Conservation (phyloP, 768 basidiomycete genomes). For the Tricholoma sp. region DNA sequence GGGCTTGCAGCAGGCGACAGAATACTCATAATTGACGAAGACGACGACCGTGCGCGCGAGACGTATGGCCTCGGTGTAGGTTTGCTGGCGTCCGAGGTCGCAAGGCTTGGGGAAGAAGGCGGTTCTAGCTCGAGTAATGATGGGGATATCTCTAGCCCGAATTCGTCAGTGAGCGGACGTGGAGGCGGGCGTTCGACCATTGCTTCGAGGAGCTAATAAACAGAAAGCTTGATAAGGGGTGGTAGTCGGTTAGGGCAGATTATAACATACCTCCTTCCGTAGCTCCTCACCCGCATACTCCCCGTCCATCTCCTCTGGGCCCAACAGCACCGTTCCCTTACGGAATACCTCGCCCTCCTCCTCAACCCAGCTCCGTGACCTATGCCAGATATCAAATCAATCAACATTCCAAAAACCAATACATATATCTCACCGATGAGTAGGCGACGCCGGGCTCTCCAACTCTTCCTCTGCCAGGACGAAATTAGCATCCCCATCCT, state of each 20-base stretch:
- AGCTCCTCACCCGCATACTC: conserved; percentile 89
- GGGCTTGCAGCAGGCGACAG: conserved; percentile 30
- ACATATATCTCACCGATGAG: conserved; percentile 41
- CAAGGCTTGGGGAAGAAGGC: conserved; percentile 20
- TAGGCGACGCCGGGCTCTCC: conserved; percentile 32
- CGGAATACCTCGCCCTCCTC: conserved; percentile 98
- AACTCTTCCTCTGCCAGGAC: conserved; percentile 30
- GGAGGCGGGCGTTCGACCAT: conserved; percentile 85
- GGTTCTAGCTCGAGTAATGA: conserved; percentile 14
- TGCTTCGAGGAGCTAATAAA: conserved; percentile 66
- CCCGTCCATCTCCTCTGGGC: conserved; percentile 83
- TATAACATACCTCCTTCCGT: conserved; percentile 58
- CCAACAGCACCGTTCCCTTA: conserved; percentile 77
- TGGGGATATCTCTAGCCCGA: conserved; percentile 33
- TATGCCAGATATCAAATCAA: conserved; percentile 19
- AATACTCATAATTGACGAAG: conserved; percentile 35
- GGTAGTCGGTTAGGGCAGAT: neutral
- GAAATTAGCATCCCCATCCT: conserved; percentile 41
- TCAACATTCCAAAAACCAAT: neutral
- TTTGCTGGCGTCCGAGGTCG: conserved; percentile 25
- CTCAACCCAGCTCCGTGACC: conserved; percentile 77
- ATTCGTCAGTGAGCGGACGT: conserved; percentile 62
- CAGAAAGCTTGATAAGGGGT: neutral
- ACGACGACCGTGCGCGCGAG: conserved; percentile 49
- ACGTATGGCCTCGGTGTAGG: conserved; percentile 56